Conservation (phyloP, 208 protist genomes). For the Trypanosoma melophagium region DNA sequence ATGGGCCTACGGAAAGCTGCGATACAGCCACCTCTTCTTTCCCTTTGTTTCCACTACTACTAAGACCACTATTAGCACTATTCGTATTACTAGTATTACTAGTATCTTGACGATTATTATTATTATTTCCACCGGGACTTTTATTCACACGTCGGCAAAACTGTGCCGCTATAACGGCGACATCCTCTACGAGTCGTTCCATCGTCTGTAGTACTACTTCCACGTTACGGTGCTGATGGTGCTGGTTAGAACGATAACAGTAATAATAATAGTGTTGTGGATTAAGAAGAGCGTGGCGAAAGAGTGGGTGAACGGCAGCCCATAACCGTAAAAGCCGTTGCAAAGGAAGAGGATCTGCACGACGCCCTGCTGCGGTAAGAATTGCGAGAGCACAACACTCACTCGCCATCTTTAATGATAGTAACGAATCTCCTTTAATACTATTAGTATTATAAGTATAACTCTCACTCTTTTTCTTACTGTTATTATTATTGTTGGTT, state of each 20-base stretch:
- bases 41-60: not conserved
- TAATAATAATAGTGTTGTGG: too few relatives aligned
- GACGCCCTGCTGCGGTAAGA: not conserved
- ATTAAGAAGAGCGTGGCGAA: not conserved
- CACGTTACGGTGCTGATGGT: not conserved
- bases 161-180: constrained; percentile 27
- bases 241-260: too few relatives aligned
- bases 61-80: not conserved
- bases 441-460: too few relatives aligned
- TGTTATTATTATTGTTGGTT: too few relatives aligned
- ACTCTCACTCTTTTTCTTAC: too few relatives aligned
- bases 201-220: constrained; percentile 4
- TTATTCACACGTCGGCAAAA: constrained; percentile 19
- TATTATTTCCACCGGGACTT: too few relatives aligned
- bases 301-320: constrained; percentile 12
- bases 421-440: constrained; percentile 6
- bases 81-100: not conserved
- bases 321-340: constrained; percentile 21
- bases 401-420: constrained; percentile 30
- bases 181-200: constrained; percentile 18
- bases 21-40: not conserved
- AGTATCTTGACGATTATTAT: not conserved
- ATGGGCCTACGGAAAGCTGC: constrained; percentile 6
- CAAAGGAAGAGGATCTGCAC: constrained; percentile 7
- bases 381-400: constrained; percentile 25